Conservation (phyloP, 1,284 basidiomycete species). For the Xerocomus amazonicus region DNA sequence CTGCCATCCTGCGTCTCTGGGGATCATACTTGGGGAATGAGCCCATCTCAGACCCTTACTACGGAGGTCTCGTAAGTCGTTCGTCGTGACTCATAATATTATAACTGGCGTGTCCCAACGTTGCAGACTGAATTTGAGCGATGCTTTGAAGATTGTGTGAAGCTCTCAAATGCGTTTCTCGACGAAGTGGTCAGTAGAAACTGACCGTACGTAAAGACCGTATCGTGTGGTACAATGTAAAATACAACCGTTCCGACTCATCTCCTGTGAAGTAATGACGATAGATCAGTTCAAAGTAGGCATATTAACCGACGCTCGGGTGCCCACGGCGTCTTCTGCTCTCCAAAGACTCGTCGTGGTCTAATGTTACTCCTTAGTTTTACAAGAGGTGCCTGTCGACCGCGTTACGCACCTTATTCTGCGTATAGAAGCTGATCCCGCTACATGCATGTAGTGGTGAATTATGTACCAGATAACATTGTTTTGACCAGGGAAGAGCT, state of each 20-base stretch:
- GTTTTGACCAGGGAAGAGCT: conserved; percentile 2
- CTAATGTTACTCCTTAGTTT: conserved; percentile 34
- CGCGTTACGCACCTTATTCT: conserved; percentile 62
- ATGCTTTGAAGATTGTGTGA: conserved; percentile 61
- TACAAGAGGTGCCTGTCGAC: background rate
- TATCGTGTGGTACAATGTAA: conserved; percentile 5
- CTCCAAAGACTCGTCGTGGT: conserved; percentile 83
- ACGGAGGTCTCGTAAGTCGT: conserved; percentile 56
- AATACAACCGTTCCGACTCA: conserved; percentile 7
- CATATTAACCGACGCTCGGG: conserved; percentile 78
- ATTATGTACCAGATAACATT: background rate
- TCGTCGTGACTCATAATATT: background rate
- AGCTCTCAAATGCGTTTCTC: conserved; percentile 71
- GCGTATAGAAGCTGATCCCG: conserved; percentile 88
- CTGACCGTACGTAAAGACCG: conserved; percentile 13
- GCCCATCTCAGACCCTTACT: conserved; percentile 72
- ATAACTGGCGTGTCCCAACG: background rate
- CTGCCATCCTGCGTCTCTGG: conserved; percentile 64
- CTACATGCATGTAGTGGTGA: conserved; percentile 36
- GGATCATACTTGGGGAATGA: conserved; percentile 68
- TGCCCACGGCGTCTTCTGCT: conserved; percentile 75
- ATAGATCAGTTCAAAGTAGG: conserved; percentile 50
- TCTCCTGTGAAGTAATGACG: background rate
- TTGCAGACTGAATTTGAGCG: conserved; percentile 49
- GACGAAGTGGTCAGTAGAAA: conserved; percentile 48